Evolutionary conservation across 1,284 basidiomycete genomes (phyloP).

Genomic region (Rhodotorula glutinis): DNA sequence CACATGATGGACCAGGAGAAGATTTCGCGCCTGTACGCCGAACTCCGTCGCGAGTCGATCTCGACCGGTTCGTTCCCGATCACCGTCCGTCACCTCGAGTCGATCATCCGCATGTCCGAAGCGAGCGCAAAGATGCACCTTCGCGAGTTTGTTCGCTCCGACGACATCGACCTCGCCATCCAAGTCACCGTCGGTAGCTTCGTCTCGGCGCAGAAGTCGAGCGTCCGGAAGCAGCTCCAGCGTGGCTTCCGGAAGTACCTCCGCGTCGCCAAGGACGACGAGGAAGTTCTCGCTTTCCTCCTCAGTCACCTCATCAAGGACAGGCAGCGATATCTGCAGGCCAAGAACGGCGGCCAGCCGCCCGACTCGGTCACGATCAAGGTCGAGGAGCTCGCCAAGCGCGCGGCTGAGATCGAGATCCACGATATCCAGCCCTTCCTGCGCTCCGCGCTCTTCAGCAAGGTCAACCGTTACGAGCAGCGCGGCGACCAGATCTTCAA

Average conservation of each 20-base stretch:
- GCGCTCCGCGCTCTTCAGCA: slow-evolving; percentile 26
- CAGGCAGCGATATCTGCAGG: slow-evolving; percentile 76
- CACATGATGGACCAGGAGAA: slow-evolving; percentile 96
- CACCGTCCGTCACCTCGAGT: slow-evolving; percentile 95
- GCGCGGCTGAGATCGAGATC: slow-evolving; percentile 46
- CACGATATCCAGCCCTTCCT: slow-evolving; percentile 25
- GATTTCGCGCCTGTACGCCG: slow-evolving; percentile 88
- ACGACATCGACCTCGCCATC: slow-evolving; percentile 97
- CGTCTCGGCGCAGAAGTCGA: slow-evolving; percentile 94
- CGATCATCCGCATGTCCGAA: slow-evolving; percentile 99
- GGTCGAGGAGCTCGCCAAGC: slow-evolving; percentile 60
- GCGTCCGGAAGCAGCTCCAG: slow-evolving; percentile 95
- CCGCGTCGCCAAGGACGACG: slow-evolving; percentile 84
- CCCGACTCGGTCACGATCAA: slow-evolving; percentile 54
- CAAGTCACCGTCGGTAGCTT: slow-evolving; percentile 93
- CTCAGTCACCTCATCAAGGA: slow-evolving; percentile 94
- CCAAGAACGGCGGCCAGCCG: slow-evolving; percentile 62
- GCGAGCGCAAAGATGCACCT: slow-evolving; percentile 98
- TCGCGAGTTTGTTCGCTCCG: slow-evolving; percentile 88
- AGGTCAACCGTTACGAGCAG: slow-evolving; percentile 21
- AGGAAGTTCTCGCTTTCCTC: slow-evolving; percentile 90
- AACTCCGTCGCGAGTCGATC: slow-evolving; percentile 90
- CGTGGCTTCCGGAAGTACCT: slow-evolving; percentile 82
- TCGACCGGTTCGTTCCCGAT: slow-evolving; percentile 98
- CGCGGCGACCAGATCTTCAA: slow-evolving; percentile 22